A percentile compares a stretch with the other conserved stretches of the same genome.
These are phyloP conservation scores for Morella rubra DNA, from an alignment of 306 rosid genomes.

Conservation along the genomic window DNA sequence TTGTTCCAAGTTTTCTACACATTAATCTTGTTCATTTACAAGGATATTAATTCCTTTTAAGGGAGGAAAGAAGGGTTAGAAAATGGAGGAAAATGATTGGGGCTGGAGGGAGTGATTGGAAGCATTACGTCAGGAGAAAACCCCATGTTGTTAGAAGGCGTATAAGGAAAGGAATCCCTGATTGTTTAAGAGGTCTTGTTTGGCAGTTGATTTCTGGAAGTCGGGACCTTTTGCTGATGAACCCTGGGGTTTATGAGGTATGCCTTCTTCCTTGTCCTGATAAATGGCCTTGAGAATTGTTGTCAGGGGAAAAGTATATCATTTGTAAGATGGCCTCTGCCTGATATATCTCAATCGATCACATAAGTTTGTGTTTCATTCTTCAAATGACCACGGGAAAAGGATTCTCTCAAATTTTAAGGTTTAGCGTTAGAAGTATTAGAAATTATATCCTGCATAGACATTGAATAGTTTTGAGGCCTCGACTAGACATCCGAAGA, in stretches of 20 bases:
- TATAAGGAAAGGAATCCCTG: slow-evolving; percentile 98
- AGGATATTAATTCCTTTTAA: slow-evolving; percentile 25
- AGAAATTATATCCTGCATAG: too few species aligned
- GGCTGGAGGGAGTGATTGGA: slow-evolving; percentile 99
- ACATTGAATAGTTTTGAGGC: too few species aligned
- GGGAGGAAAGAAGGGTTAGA: slow-evolving; percentile 82
- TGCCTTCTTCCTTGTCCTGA: slow-evolving; percentile 21
- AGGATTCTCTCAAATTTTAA: background rate
- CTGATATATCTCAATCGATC: background rate
- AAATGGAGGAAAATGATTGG: slow-evolving; percentile 99
- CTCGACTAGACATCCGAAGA: background rate
- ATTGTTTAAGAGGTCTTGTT: slow-evolving; percentile 96
- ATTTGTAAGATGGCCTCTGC: background rate
- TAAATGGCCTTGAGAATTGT: slow-evolving; percentile 4
- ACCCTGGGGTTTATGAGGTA: slow-evolving; percentile 99
- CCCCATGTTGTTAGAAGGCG: slow-evolving; percentile 93
- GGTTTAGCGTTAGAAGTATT: too few species aligned
- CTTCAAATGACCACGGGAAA: background rate
- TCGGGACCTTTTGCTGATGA: slow-evolving; percentile 93
- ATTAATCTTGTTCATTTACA: background rate
- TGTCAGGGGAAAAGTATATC: background rate
- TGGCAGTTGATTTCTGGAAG: slow-evolving; percentile 99
- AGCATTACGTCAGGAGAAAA: slow-evolving; percentile 81
- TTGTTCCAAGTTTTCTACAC: background rate
- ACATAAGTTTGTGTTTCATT: background rate